A percentile compares a stretch with the other conserved stretches of the same genome.
phyloP scores from a whole-genome alignment of 1,284 basidiomycete species.

The Schizophyllum amplum region DNA sequence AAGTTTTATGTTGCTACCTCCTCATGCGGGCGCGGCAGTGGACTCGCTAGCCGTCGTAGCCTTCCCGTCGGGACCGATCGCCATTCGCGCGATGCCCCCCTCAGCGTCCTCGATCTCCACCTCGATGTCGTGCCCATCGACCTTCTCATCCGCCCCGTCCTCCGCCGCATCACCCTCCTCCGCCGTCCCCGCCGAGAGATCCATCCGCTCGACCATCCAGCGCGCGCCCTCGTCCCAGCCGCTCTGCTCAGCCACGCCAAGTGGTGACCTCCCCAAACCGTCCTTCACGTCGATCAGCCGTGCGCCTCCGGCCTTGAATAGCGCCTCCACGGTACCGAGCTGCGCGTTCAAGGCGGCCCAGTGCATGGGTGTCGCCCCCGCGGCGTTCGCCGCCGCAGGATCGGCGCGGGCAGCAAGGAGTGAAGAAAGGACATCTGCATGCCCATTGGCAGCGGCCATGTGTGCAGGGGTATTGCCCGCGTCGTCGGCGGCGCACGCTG shows the following conservation, averaged over 20 bases:
- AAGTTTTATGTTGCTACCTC: no score
- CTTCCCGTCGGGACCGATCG: constrained; percentile 28
- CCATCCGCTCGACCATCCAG: constrained; percentile 74
- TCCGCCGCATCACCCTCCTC: constrained; percentile 29
- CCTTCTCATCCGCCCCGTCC: constrained; percentile 21
- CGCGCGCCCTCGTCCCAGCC: constrained; percentile 76
- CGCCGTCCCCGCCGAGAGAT: constrained; percentile 34
- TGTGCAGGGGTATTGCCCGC: constrained; percentile 75
- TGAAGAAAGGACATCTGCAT: constrained; percentile 55
- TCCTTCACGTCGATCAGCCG: constrained; percentile 71
- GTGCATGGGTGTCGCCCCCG: constrained; percentile 76
- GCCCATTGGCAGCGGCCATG: constrained; percentile 83
- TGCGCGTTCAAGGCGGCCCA: constrained; percentile 86
- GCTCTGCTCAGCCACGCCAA: constrained; percentile 68
- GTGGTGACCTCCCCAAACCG: constrained; percentile 54
- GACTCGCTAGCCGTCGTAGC: no score
- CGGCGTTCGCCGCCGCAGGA: constrained; percentile 46
- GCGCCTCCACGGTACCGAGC: constrained; percentile 53
- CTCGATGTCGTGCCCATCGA: constrained; percentile 33
- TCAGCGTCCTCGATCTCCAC: constrained; percentile 65
- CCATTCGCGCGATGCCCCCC: constrained; percentile 53
- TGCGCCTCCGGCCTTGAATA: constrained; percentile 49
- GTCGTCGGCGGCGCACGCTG: constrained; percentile 59
- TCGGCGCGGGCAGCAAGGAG: constrained; percentile 27
- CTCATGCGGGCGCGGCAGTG: no score